Evolutionary conservation across 1,139 yeast genomes (phyloP).

Genomic region (Protomyces pachydermus): DNA sequence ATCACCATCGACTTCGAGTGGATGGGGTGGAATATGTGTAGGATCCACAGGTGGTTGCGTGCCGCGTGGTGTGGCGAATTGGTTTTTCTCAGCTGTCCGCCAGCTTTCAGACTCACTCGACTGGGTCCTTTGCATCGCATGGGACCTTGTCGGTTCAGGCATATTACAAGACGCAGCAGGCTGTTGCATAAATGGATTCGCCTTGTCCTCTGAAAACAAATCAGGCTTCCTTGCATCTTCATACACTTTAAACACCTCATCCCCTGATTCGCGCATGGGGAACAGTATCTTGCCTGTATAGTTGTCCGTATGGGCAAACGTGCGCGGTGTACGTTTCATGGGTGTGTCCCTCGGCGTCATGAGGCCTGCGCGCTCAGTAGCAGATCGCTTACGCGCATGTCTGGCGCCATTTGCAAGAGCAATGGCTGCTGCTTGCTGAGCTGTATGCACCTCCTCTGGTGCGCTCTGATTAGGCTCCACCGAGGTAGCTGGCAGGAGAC

Average conservation of each 20-base stretch:
- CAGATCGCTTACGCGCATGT: constrained; percentile 5
- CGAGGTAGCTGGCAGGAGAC: too few relatives aligned
- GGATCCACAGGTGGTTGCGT: background rate
- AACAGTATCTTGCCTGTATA: constrained; percentile 16
- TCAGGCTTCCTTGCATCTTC: constrained; percentile 18
- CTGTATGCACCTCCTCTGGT: background rate
- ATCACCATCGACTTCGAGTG: background rate
- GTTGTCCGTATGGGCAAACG: background rate
- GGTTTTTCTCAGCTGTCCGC: background rate
- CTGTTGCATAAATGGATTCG: constrained; percentile 7
- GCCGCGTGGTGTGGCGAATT: background rate
- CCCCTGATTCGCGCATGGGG: background rate
- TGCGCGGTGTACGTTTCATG: background rate
- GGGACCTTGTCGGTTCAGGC: background rate
- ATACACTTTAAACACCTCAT: constrained; percentile 11
- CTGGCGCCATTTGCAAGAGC: background rate
- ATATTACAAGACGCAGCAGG: background rate
- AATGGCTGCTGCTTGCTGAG: background rate
- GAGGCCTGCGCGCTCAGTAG: constrained; percentile 17
- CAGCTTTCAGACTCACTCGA: background rate
- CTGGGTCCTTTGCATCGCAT: background rate
- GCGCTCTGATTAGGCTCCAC: too few relatives aligned
- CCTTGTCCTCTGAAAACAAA: constrained; percentile 6
- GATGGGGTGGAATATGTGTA: background rate
- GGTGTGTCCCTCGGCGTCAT: constrained; percentile 24